Base-by-base conservation (phyloP, 2,329 filamentous ascomycete genomes). In the Chaetomiaceae sp. region DNA sequence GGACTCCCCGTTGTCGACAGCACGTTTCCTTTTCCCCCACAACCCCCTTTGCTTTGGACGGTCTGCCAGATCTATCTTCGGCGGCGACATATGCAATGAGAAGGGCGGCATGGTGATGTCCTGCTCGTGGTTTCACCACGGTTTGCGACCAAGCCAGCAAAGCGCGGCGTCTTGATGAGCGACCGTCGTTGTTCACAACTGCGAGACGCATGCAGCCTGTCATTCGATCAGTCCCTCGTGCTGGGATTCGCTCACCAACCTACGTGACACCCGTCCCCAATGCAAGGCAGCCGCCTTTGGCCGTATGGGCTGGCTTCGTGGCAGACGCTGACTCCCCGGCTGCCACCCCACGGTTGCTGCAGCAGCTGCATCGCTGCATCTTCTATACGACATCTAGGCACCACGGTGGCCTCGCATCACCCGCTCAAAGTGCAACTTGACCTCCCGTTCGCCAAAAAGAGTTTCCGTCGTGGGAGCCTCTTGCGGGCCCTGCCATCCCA, bases 271-370 rank as follows among this genome's bases (percentile, higher is more conserved):
- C 38, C 43, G 30, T 53, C 45, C n/a, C 49, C 52, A 53, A 56
- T 58, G 57, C 57, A 55, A 38, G 45, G 33, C 52, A n/a, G n/a
- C n/a, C n/a, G n/a, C n/a, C n/a, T n/a, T 42, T 38, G 37, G 40
- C 38, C 40, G 42, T 46, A 29, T 37, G 45, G 49, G 35, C 49
- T 39, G 51, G 49, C 59, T 61, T 62, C 59, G 61, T 62, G 58
- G 60, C 61, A 61, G 52, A 24, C 47, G 53, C 57, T 59, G 53
- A 56, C 51, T 56, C 58, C 60, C 52, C 46, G 35, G 45, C 22
- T 33, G 33, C 30, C 37, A 42, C 42, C 40, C 30, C 43, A 42
- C 26, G 36, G 22, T 32, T 42, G 46, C 39, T 24, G n/a, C n/a
- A n/a, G n/a, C n/a, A n/a, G n/a, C n/a, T 46, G 43, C 47, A 45